Base-by-base conservation (phyloP, 805 yeast genomes). In the Candida caryicola region DNA sequence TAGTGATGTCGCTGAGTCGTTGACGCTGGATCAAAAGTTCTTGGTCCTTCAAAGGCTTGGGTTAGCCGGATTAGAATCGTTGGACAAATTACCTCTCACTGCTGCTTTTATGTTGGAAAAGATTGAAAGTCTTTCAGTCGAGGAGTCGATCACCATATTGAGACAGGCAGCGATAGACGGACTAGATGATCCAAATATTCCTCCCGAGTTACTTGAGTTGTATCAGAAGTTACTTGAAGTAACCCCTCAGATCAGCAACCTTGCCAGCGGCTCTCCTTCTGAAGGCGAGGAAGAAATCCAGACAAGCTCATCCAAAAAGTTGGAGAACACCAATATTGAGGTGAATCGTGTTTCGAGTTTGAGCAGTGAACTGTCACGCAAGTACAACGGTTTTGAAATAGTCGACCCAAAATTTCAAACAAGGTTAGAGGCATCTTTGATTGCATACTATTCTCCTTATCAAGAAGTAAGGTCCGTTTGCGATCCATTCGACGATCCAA, bases 391-490 rank as follows among this genome's bases (percentile, higher is more conserved):
- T 9, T 10, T 9, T 14, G 14, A 26, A 23, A 23, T 35, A 5
- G 35, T 32, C 12, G 51, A 48, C 32, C 50, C 53, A 53, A 45
- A 41, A 3, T 45, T 48, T 41, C 54, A 50, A 29, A 39, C 38
- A 6, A 46, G 37, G 31, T 36, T 48, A 15, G 54, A 51, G 34
- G 56, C 54, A 3, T 53, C 48, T 10, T 34, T 51, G 28, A 43
- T 51, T 28, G 46, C 41, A 15, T 50, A 50, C 43, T 50, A 52
- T 43, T 62, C 69, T 2, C 64, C 65, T 2, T 59, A 59, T 40
- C 57, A 59, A 3, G 61, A 59, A 40, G 65, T 60, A 5, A 48
- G 65, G 44, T 41, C 66, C 5, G 61, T 58, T 18, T 54, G 71
- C 18, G 52, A 49, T 27, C 53, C 53, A 3, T 49, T 37, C 14